Evolutionary conservation across 1,284 basidiomycete genomes (phyloP).

Genomic region (Rhodofomes roseus): DNA sequence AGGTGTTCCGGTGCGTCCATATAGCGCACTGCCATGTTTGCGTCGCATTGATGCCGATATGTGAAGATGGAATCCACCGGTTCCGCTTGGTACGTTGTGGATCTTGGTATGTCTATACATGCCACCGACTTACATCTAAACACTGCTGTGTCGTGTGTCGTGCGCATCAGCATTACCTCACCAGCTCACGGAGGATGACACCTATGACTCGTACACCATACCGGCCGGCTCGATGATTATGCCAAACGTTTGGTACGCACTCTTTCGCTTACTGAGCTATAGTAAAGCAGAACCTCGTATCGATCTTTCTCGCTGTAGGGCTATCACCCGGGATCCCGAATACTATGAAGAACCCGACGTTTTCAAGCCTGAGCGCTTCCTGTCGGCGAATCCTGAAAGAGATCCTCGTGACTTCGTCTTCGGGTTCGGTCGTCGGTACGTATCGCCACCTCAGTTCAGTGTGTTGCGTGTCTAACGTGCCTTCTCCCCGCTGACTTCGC

Average conservation of each 20-base stretch:
- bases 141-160: no score
- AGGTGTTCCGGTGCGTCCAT: conserved; percentile 38
- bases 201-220: conserved; percentile 41
- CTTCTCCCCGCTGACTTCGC: neutral
- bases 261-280: neutral
- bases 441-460: no score
- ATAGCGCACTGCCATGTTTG: neutral
- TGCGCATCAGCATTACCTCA: conserved; percentile 9
- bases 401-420: conserved; percentile 6
- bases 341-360: conserved; percentile 13
- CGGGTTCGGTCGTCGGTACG: conserved; percentile 12
- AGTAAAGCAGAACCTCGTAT: no score
- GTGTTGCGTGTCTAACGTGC: neutral
- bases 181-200: conserved; percentile 38
- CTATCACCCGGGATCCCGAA: conserved; percentile 16
- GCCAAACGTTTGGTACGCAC: conserved; percentile 32
- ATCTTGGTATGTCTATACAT: no score
- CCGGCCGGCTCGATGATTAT: conserved; percentile 43
- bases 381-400: conserved; percentile 8
- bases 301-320: conserved; percentile 9
- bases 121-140: no score
- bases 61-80: conserved; percentile 13
- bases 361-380: conserved; percentile 8
- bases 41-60: no score
- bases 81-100: conserved; percentile 9